A percentile compares a stretch with the other conserved stretches of the same genome.
Conservation (phyloP, 164 flowering plant species). For the Piper betle region DNA sequence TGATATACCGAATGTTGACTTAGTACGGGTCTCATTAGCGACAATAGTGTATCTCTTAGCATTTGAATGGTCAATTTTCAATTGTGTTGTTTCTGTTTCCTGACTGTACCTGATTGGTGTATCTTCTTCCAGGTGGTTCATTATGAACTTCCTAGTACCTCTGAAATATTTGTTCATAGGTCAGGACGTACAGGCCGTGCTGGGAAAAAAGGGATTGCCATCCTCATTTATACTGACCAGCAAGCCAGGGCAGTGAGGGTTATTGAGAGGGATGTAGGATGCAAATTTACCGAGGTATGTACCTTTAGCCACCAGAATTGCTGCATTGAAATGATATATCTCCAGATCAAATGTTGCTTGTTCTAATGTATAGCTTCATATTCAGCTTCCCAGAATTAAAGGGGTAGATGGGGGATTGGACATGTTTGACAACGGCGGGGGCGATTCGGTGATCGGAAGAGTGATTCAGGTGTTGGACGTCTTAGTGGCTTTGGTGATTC, state of each 20-base stretch:
- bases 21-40: slow-evolving; percentile 29
- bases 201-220: slow-evolving; percentile 84
- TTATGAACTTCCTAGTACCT: slow-evolving; percentile 66
- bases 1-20: slow-evolving; percentile 87
- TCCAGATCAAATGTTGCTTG: background rate
- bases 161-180: slow-evolving; percentile 89
- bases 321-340: background rate
- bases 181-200: slow-evolving; percentile 98
- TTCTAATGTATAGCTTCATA: too few relatives aligned
- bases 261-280: slow-evolving; percentile 69
- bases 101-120: background rate
- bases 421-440: slow-evolving; percentile 34
- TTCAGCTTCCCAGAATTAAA: slow-evolving; percentile 59
- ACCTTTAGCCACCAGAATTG: background rate
- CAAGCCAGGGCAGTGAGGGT: slow-evolving; percentile 41
- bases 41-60: too few relatives aligned
- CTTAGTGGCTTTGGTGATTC: slow-evolving; percentile 1
- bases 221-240: slow-evolving; percentile 54
- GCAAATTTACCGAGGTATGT: slow-evolving; percentile 58
- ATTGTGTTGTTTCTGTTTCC: background rate
- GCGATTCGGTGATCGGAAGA: slow-evolving; percentile 25
- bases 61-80: background rate
- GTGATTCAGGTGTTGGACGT: slow-evolving; percentile 5
- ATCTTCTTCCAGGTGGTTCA: slow-evolving; percentile 46
- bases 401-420: slow-evolving; percentile 29